Percentiles rank a stretch among this genome's conserved stretches.
These are phyloP conservation scores for Vanrija sp. DNA, from an alignment of 1,284 basidiomycete species.

Conservation along the genomic window DNA sequence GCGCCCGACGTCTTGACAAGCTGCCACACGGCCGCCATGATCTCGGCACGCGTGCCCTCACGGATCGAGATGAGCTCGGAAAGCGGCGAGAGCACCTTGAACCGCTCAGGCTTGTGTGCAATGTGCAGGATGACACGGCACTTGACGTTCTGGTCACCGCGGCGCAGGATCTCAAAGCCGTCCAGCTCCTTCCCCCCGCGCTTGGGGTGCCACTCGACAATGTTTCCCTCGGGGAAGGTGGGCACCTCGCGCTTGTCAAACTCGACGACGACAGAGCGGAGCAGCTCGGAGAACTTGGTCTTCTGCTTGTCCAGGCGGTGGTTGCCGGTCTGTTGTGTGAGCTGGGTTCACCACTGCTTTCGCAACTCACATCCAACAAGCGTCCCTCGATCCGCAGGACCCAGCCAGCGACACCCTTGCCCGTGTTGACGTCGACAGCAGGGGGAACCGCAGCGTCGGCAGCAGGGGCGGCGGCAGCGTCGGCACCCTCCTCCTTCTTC, in stretches of 20 bases:
- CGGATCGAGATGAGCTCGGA: slow-evolving; percentile 71
- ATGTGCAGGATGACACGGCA: slow-evolving; percentile 76
- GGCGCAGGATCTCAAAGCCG: slow-evolving; percentile 82
- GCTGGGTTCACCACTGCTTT: not conserved
- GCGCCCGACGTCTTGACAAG: slow-evolving; percentile 83
- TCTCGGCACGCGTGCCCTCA: slow-evolving; percentile 77
- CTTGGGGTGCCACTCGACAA: slow-evolving; percentile 54
- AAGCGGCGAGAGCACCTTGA: slow-evolving; percentile 74
- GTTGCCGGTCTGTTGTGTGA: slow-evolving; percentile 47
- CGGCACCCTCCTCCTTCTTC: not conserved
- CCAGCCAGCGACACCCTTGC: slow-evolving; percentile 86
- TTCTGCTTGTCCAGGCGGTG: slow-evolving; percentile 65
- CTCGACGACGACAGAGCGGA: slow-evolving; percentile 81
- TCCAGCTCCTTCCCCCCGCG: slow-evolving; percentile 65
- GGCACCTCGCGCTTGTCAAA: slow-evolving; percentile 72
- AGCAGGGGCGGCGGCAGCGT: not conserved
- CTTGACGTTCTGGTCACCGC: slow-evolving; percentile 72
- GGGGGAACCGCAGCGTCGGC: not conserved
- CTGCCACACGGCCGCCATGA: slow-evolving; percentile 83
- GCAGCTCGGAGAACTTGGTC: slow-evolving; percentile 79
- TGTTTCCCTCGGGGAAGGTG: slow-evolving; percentile 66
- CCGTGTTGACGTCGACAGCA: slow-evolving; percentile 54
- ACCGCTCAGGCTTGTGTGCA: slow-evolving; percentile 81
- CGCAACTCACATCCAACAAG: slow-evolving; percentile 57
- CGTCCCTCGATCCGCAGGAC: slow-evolving; percentile 83